Evolutionary conservation across 2,329 filamentous ascomycete genomes (phyloP).

Genomic region (Pseudogymnoascus sp.): DNA sequence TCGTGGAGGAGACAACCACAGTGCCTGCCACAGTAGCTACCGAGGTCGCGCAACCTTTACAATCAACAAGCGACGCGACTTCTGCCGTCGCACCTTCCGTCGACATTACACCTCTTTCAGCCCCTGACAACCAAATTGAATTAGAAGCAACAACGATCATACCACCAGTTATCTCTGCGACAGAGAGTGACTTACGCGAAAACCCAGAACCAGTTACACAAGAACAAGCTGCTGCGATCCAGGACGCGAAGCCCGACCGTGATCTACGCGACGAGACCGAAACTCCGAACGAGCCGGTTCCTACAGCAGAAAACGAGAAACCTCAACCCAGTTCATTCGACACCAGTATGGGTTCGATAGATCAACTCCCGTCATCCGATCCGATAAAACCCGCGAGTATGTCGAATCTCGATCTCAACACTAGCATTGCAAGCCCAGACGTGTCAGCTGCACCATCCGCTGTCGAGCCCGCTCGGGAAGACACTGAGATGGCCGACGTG

Average conservation of each 20-base stretch:
- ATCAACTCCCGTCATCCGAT: not conserved
- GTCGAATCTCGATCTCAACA: constrained; percentile 12
- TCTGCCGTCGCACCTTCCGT: not conserved
- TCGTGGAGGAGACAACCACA: constrained; percentile 12
- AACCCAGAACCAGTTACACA: constrained; percentile 11
- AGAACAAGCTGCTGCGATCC: constrained; percentile 11
- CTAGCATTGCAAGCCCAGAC: not conserved
- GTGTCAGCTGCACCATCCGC: not conserved
- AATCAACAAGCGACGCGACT: constrained; percentile 3
- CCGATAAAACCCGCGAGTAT: constrained; percentile 8
- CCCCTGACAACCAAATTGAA: not conserved
- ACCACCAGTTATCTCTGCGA: constrained; percentile 26
- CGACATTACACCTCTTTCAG: not conserved
- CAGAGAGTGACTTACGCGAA: constrained; percentile 27
- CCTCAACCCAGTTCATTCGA: not conserved
- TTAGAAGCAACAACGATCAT: constrained; percentile 20
- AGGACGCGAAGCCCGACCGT: constrained; percentile 8
- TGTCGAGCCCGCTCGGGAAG: constrained; percentile 13
- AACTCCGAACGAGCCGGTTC: not conserved
- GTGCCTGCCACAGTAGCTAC: constrained; percentile 15
- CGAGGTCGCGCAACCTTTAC: constrained; percentile 11
- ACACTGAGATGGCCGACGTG: constrained; percentile 29
- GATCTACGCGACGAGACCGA: constrained; percentile 7
- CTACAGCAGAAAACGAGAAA: constrained; percentile 8
- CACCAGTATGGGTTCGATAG: not conserved